A percentile compares a stretch with the other conserved stretches of the same genome.
These are phyloP conservation scores for Colletotrichum viniferum DNA, from an alignment of 2,329 filamentous ascomycete genomes.

Conservation along the genomic window DNA sequence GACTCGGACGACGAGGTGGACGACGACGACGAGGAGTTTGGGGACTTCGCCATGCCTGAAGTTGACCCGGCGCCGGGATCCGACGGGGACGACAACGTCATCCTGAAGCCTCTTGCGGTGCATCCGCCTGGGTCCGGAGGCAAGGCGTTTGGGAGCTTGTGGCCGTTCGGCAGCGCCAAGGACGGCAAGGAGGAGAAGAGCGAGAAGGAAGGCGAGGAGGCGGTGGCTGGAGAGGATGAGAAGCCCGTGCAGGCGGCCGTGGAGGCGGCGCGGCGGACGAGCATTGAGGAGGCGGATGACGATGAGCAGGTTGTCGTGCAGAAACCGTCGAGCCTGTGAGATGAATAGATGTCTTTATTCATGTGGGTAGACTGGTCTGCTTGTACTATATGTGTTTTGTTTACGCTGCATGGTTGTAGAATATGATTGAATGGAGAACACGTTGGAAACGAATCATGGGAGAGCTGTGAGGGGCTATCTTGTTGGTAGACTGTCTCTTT, in stretches of 20 bases:
- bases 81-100: constrained; percentile 42
- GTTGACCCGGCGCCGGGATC: constrained; percentile 36
- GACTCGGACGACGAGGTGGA: constrained; percentile 56
- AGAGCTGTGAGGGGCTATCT: neutral
- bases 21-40: constrained; percentile 67
- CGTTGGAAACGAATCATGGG: neutral
- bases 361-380: neutral
- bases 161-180: constrained; percentile 53
- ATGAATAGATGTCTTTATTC: neutral
- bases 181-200: constrained; percentile 39
- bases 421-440: constrained; percentile 8
- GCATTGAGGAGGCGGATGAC: constrained; percentile 64
- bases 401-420: constrained; percentile 14
- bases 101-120: constrained; percentile 59
- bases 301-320: constrained; percentile 48
- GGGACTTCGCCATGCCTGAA: constrained; percentile 71
- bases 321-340: constrained; percentile 13
- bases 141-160: constrained; percentile 54
- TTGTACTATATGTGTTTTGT: constrained; percentile 21
- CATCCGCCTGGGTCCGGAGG: constrained; percentile 47
- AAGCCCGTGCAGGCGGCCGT: constrained; percentile 49
- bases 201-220: constrained; percentile 21
- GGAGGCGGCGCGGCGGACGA: constrained; percentile 59
- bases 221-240: constrained; percentile 39
- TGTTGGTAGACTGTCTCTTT: neutral